Base-by-base conservation (phyloP, 371 early-diverging fungal genomes). In the Rhizopus microsporus region DNA sequence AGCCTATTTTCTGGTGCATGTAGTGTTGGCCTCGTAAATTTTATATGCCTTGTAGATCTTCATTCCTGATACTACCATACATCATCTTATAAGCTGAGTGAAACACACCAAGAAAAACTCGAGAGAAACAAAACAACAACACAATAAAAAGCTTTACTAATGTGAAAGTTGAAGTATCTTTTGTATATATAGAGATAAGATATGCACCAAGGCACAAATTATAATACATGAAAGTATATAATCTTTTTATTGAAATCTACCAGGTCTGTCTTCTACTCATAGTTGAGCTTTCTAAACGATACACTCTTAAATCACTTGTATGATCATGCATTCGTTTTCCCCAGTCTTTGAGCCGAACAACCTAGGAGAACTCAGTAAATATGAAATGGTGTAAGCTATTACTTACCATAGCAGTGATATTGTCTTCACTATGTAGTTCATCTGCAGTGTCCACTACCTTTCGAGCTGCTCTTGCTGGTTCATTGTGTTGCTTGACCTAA, bases 261-360 rank as follows among this genome's bases (percentile, higher is more conserved):
- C 80, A 80, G 1, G 74, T 64, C 52, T 80, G 80, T 63, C 80
- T 65, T 56, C 54, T 68, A 35, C 73, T 77, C 80, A 80, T 80
- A 32, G 67, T 49, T 9, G 75, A 65, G 51, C 80, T 88, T 29
- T 84, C 84, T 55, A 87, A 73, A 34, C 87, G 72, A 55, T 83
- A 81, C 48, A 77, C 68, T 34, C 91, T 77, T 50, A 86, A 68
- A 42, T 87, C 89, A 29, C 74, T 79, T 13, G 91, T 88, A 50
- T 84, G 64, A 65, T 91, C 91, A 49, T 80, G 80, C 83, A 91
- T 85, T 39, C 79, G 56, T 32, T 77, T 65, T 15, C 88, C 91
- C 91, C 91, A 91, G n/a, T 83, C 87, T 30, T 87, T 88, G 56
- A 91, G 63, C 45, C 88, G 78, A 32, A 91, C 81, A n/a, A 91